Conservation (phyloP, 495 filamentous ascomycete species). For the Podospora fimiseda region DNA sequence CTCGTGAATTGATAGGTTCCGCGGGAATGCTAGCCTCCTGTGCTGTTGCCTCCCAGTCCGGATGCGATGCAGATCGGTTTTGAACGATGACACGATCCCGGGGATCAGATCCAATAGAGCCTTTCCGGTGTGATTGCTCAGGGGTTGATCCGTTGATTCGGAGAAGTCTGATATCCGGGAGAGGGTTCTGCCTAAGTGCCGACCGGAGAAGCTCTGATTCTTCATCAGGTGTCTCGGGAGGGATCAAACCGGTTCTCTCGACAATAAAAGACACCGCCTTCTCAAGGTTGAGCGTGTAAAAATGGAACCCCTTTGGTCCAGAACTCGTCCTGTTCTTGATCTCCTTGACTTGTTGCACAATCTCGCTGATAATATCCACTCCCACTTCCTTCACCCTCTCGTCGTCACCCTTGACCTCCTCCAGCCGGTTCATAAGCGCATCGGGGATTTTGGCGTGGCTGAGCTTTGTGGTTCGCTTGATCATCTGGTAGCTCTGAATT, state of each 20-base stretch:
- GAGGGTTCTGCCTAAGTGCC: constrained; percentile 42
- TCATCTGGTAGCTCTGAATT: constrained; percentile 92
- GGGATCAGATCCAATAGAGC: constrained; percentile 56
- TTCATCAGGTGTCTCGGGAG: constrained; percentile 41
- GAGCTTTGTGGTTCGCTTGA: constrained; percentile 90
- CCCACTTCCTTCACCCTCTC: constrained; percentile 78
- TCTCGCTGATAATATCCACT: constrained; percentile 64
- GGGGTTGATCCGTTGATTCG: constrained; percentile 28
- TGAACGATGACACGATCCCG: constrained; percentile 81
- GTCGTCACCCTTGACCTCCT: constrained; percentile 80
- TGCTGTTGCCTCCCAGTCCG: constrained; percentile 60
- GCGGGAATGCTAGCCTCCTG: constrained; percentile 57
- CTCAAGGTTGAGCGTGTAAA: constrained; percentile 95
- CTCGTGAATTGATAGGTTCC: constrained; percentile 55
- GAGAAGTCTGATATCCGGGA: constrained; percentile 32
- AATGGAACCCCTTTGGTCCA: constrained; percentile 77
- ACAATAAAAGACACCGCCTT: constrained; percentile 92
- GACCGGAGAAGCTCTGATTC: constrained; percentile 32
- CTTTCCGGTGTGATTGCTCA: constrained; percentile 30
- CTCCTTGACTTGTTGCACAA: constrained; percentile 62
- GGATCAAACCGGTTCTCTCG: constrained; percentile 78
- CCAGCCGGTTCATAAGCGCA: constrained; percentile 61
- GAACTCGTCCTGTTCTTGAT: constrained; percentile 42
- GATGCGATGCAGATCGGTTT: constrained; percentile 42
- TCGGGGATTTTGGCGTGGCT: constrained; percentile 78